Evolutionary conservation across 441 rosid species (phyloP).

Genomic region (Pelargonium australe): DNA sequence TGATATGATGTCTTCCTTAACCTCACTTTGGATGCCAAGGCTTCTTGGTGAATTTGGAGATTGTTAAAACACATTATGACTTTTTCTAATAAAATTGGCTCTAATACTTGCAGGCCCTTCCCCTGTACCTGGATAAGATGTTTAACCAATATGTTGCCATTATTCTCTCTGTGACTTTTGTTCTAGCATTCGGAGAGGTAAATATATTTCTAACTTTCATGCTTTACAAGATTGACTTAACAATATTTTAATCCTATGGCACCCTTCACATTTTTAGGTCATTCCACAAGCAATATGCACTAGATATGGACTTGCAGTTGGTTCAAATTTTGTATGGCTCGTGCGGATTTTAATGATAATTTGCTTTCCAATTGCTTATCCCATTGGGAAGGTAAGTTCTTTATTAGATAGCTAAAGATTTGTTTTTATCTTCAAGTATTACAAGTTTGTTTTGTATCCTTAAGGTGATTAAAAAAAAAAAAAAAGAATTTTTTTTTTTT

Average conservation of each 20-base stretch:
- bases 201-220: neutral
- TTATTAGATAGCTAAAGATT: neutral
- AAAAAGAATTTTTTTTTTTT: too few species aligned
- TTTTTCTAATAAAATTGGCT: conserved; percentile 12
- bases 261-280: conserved; percentile 44
- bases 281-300: conserved; percentile 95
- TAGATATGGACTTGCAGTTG: conserved; percentile 92
- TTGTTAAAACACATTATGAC: neutral
- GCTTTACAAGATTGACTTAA: neutral
- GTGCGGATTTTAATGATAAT: conserved; percentile 78
- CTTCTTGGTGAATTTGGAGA: neutral
- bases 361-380: conserved; percentile 86
- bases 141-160: conserved; percentile 91
- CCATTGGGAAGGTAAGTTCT: conserved; percentile 75
- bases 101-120: conserved; percentile 68
- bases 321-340: conserved; percentile 82
- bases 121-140: conserved; percentile 80
- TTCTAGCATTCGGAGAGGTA: conserved; percentile 91
- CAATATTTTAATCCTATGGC: conserved; percentile 11
- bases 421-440: neutral
- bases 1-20: neutral
- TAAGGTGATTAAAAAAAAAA: neutral
- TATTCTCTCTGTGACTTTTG: conserved; percentile 82
- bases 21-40: neutral
- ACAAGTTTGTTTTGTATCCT: neutral